These are phyloP conservation scores for Cadophora sp. DNA, from an alignment of 2,329 filamentous ascomycete genomes.

Conservation along the genomic window DNA sequence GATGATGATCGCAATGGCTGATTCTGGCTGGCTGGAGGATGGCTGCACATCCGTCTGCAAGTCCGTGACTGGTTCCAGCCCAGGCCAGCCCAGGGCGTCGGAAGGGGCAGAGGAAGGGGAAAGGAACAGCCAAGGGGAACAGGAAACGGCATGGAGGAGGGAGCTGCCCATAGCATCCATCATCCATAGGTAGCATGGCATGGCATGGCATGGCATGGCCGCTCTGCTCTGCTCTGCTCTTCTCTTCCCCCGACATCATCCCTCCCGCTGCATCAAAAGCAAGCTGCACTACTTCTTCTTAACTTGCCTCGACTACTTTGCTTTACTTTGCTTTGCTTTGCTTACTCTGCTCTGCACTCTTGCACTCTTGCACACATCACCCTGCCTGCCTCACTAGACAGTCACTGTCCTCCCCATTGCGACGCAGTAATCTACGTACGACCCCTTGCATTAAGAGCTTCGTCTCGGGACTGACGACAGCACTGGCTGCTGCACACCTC, in stretches of 20 bases:
- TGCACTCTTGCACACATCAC: not conserved
- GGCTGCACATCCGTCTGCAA: not conserved
- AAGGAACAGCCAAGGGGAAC: too few relatives aligned
- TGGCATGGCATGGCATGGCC: too few relatives aligned
- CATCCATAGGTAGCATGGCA: too few relatives aligned
- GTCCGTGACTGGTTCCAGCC: too few relatives aligned
- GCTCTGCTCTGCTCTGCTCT: not conserved
- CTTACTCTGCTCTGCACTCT: not conserved
- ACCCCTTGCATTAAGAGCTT: conserved; percentile 18
- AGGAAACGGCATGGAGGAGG: too few relatives aligned
- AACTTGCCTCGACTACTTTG: not conserved
- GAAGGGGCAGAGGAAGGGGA: too few relatives aligned
- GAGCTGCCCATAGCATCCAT: too few relatives aligned
- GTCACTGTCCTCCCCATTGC: conserved; percentile 3
- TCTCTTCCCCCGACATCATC: not conserved
- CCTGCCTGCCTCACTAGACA: not conserved
- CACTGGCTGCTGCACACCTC: not conserved
- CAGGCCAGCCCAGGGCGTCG: not conserved
- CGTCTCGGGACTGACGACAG: not conserved
- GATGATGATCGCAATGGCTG: not conserved
- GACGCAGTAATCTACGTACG: conserved; percentile 1
- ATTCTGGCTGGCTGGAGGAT: not conserved
- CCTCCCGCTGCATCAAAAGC: conserved; percentile 7
- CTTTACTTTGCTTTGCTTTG: not conserved
- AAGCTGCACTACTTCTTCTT: not conserved